A percentile compares a stretch with the other conserved stretches of the same genome.
Evolutionary conservation across 169 alveolate species (phyloP).

Genomic region (Plasmodium yoelii): DNA sequence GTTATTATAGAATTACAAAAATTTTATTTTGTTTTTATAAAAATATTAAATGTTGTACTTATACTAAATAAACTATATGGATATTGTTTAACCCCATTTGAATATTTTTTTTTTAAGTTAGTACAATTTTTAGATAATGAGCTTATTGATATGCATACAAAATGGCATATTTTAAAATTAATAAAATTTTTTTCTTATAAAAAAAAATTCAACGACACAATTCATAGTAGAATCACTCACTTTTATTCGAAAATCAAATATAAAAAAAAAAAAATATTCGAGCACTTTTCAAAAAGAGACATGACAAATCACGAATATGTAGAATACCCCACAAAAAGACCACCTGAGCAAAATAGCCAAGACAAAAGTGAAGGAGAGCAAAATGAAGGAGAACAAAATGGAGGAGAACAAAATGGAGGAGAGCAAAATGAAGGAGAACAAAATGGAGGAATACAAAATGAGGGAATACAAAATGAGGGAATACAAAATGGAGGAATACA

Average conservation of each 20-base stretch:
- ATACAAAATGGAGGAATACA: background rate
- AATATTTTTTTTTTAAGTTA: conserved; percentile 47
- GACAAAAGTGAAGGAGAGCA: background rate
- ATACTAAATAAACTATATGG: conserved; percentile 32
- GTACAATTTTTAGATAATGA: conserved; percentile 48
- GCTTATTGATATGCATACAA: conserved; percentile 35
- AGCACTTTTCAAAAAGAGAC: conserved; percentile 25
- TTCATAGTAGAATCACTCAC: conserved; percentile 25
- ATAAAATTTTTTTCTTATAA: conserved; percentile 55
- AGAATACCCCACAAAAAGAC: background rate
- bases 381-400: background rate
- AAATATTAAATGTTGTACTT: conserved; percentile 31
- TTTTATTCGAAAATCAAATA: conserved; percentile 46
- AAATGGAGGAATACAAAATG: too few relatives aligned
- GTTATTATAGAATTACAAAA: conserved; percentile 34
- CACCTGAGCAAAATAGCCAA: background rate
- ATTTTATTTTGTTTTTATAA: conserved; percentile 59
- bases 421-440: conserved; percentile 6
- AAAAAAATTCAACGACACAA: conserved; percentile 55
- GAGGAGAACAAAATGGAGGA: too few relatives aligned
- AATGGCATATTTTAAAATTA: conserved; percentile 24
- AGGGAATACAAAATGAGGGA: background rate
- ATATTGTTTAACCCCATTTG: conserved; percentile 30
- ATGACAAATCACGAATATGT: conserved; percentile 5
- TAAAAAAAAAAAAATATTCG: conserved; percentile 43